Conservation (phyloP, 345 rosid species). For the Corymbia maculata region DNA sequence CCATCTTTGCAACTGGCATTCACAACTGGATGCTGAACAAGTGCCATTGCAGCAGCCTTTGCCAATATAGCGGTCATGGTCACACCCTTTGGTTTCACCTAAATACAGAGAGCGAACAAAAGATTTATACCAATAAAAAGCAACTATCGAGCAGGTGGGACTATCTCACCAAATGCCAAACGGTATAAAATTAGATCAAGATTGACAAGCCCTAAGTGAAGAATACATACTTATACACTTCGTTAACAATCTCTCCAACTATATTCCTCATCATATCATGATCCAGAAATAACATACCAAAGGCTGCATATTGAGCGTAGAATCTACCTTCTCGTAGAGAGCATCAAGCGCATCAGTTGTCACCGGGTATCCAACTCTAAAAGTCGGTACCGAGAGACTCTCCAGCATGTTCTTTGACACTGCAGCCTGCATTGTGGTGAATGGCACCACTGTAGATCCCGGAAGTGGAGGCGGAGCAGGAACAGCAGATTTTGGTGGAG, state of each 20-base stretch:
- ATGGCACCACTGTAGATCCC: conserved; percentile 69
- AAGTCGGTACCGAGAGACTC: conserved; percentile 82
- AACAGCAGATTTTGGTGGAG: background rate
- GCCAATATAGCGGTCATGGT: conserved; percentile 93
- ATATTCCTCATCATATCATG: background rate
- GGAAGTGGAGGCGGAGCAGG: conserved; percentile 27
- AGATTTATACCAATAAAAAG: background rate
- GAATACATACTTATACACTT: background rate
- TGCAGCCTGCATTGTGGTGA: conserved; percentile 82
- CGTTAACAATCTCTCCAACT: background rate
- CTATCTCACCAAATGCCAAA: background rate
- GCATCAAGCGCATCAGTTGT: conserved; percentile 77
- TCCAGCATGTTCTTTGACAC: conserved; percentile 84
- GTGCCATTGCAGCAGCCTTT: conserved; percentile 93
- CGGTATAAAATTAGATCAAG: background rate
- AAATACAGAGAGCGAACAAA: background rate
- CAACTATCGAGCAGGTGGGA: background rate
- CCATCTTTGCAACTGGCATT: conserved; percentile 88
- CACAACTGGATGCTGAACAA: conserved; percentile 88
- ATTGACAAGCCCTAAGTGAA: background rate
- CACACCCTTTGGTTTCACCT: conserved; percentile 95
- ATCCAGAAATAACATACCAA: background rate
- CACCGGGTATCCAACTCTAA: conserved; percentile 89
- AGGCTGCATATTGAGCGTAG: background rate
- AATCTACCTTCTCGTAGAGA: conserved; percentile 64